Base-by-base conservation (phyloP, 2,329 filamentous ascomycete species). In the Diaporthe citrichinensis region DNA sequence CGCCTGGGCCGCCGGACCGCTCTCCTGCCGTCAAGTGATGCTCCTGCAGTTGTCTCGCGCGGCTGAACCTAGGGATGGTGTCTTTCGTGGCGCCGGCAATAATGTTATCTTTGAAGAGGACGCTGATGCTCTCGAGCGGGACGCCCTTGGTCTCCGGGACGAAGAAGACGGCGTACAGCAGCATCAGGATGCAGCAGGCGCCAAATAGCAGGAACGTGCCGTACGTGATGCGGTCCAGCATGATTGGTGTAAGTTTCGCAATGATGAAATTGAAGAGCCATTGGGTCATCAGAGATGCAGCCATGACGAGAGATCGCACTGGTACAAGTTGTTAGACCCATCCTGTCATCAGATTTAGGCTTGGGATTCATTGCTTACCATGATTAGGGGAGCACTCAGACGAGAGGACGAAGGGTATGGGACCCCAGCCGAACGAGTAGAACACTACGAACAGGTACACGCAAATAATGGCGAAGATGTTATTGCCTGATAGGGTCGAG, bases 131-230 rank as follows among this genome's bases (percentile, higher is more conserved):
- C 77, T 90, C 88, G 9, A 89, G 83, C 2, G 86, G 85, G 15
- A 88, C 81, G 72, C 87, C 87, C 80, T 88, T 89, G 3, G 88
- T 90, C 78, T 90, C 88, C 1, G 88, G 88, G 0, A 90, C 83
- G 65, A 87, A 87, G 81, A 88, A 88, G 73, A 85, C 85, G 4
- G 87, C 84, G 80, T 87, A 90, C 58, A 88, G 79, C 14, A 86
- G 83, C 77, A 87, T 86, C 39, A 83, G 77, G 23, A 88, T 82
- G 67, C 88, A 85, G 44, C 88, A 82, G 0, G 84, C 81, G 4
- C 86, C 88, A 77, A 90, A 90, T 81, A 90, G 86, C 74, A 90
- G 87, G 79, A 88, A 90, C 0, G 88, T 87, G 10, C 88, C 88
- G 77, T 88, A 90, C 1, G 84, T 83, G 0, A 86, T 80, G 6